Conservation (phyloP, 2,329 filamentous ascomycete species). For the Nectriaceae sp. region DNA sequence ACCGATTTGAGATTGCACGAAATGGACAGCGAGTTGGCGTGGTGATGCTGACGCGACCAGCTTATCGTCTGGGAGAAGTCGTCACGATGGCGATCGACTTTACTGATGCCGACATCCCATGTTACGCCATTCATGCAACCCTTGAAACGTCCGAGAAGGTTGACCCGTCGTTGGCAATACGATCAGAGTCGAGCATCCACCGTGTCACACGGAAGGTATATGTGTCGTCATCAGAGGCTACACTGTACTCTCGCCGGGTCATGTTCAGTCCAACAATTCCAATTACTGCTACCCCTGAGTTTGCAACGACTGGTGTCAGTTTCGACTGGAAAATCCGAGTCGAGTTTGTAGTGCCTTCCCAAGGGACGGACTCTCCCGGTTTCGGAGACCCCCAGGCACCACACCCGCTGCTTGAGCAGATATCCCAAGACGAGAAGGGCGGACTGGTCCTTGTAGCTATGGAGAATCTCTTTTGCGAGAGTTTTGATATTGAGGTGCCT, state of each 20-base stretch:
- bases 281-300: conserved; percentile 80
- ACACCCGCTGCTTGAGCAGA: conserved; percentile 70
- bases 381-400: conserved; percentile 21
- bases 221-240: conserved; percentile 76
- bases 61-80: conserved; percentile 86
- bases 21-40: conserved; percentile 91
- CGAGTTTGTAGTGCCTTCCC: conserved; percentile 83
- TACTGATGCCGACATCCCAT: conserved; percentile 72
- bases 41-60: conserved; percentile 82
- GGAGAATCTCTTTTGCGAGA: conserved; percentile 80
- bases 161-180: conserved; percentile 75
- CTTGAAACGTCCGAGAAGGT: conserved; percentile 88
- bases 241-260: conserved; percentile 76
- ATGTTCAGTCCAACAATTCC: conserved; percentile 86
- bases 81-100: conserved; percentile 87
- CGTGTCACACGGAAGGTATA: conserved; percentile 84
- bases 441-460: conserved; percentile 72
- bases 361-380: conserved; percentile 30
- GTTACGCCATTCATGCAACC: conserved; percentile 81
- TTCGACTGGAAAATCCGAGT: conserved; percentile 88
- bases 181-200: conserved; percentile 82
- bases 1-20: conserved; percentile 92
- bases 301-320: conserved; percentile 85
- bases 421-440: conserved; percentile 77
- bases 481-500: conserved; percentile 86